phyloP scores from a whole-genome alignment of 2,329 filamentous ascomycete genomes.

The Chaetomium sp. region DNA sequence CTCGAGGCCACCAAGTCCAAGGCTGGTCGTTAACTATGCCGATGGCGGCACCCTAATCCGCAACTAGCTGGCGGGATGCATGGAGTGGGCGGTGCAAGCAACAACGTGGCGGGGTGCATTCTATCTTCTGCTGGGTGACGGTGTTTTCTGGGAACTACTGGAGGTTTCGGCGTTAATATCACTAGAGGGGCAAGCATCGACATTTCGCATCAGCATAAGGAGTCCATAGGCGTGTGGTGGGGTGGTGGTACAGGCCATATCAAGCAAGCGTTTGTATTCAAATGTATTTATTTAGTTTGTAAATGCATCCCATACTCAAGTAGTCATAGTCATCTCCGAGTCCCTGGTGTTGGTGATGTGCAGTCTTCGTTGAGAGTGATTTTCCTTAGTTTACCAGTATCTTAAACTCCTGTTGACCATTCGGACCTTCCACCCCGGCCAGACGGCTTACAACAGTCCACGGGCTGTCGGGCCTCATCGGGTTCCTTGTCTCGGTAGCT shows the following conservation, averaged over 20 bases:
- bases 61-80: not conserved
- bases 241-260: slow-evolving; percentile 6
- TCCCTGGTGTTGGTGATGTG: not conserved
- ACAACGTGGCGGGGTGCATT: not conserved
- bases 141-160: slow-evolving; percentile 11
- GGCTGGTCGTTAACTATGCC: slow-evolving; percentile 23
- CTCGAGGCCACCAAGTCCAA: slow-evolving; percentile 28
- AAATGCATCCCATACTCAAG: not conserved
- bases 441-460: not conserved
- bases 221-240: slow-evolving; percentile 13
- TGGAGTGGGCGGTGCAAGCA: too few relatives aligned
- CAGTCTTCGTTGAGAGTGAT: not conserved
- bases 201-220: slow-evolving; percentile 26
- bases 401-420: not conserved
- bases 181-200: slow-evolving; percentile 22
- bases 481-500: slow-evolving; percentile 13
- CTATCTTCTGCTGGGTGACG: not conserved
- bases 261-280: slow-evolving; percentile 10
- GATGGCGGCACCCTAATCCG: not conserved
- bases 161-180: slow-evolving; percentile 18
- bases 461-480: not conserved
- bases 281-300: slow-evolving; percentile 4
- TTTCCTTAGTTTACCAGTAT: not conserved
- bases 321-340: not conserved
- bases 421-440: not conserved